Evolutionary conservation across 345 rosid species (phyloP).

Genomic region (Camelina neglecta): DNA sequence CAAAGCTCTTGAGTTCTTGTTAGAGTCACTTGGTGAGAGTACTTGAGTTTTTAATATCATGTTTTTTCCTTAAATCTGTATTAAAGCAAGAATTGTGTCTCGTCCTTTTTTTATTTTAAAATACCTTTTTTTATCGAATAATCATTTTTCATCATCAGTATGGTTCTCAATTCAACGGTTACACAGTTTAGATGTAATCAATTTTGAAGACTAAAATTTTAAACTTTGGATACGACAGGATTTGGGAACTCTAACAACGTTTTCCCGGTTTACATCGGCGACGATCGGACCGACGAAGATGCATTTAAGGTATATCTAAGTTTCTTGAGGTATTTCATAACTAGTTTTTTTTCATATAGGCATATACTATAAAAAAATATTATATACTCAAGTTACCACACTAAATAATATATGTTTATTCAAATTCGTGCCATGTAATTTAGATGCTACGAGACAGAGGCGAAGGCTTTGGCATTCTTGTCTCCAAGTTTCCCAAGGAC

Average conservation of each 20-base stretch:
- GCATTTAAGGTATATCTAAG: conserved; percentile 79
- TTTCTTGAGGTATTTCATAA: background rate
- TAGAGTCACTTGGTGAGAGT: conserved; percentile 82
- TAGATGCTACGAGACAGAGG: conserved; percentile 76
- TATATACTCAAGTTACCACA: background rate
- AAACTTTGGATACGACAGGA: conserved; percentile 53
- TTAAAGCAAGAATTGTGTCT: conserved; percentile 13
- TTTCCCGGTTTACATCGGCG: conserved; percentile 92
- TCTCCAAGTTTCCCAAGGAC: conserved; percentile 84
- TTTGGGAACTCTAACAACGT: conserved; percentile 72
- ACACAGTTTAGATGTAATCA: background rate
- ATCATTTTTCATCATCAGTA: conserved; percentile 35
- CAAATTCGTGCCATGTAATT: conserved; percentile 10
- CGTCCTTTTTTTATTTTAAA: conserved; percentile 16
- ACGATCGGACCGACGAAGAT: conserved; percentile 95
- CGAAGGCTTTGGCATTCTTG: conserved; percentile 93
- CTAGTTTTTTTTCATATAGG: background rate
- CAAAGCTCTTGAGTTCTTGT: conserved; percentile 88
- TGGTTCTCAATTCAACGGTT: conserved; percentile 10
- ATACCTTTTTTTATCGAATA: conserved; percentile 11
- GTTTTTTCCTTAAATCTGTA: background rate
- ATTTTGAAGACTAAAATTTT: background rate
- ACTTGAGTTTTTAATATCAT: background rate
- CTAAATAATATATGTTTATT: background rate
- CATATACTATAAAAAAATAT: background rate